A percentile compares a stretch with the other conserved stretches of the same genome.
Evolutionary conservation across 73 alveolate species (phyloP).

Genomic region (Stentor roeselii): DNA sequence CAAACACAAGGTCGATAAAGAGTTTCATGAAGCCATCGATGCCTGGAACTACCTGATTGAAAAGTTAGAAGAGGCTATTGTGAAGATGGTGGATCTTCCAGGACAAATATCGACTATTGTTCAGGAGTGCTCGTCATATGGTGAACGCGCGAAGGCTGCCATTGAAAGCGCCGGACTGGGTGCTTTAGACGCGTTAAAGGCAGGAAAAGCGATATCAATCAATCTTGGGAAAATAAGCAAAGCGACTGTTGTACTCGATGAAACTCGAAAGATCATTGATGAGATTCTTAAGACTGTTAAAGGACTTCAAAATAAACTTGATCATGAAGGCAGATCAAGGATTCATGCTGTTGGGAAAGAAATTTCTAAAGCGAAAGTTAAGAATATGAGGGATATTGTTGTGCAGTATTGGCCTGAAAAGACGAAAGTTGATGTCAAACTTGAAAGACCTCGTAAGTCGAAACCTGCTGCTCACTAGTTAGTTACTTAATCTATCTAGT

Average conservation of each 20-base stretch:
- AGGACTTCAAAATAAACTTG: background rate
- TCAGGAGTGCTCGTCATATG: background rate
- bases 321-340: background rate
- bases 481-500: too few relatives aligned
- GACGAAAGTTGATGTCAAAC: background rate
- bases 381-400: background rate
- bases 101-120: background rate
- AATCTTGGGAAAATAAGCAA: background rate
- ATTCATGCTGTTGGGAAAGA: background rate
- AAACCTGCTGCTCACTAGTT: too few relatives aligned
- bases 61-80: background rate
- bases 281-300: background rate
- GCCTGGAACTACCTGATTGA: constrained; percentile 22
- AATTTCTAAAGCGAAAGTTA: background rate
- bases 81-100: constrained; percentile 1
- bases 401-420: background rate
- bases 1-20: background rate
- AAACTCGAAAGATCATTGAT: background rate
- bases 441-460: background rate
- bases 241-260: background rate
- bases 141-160: background rate
- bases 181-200: background rate
- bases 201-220: background rate
- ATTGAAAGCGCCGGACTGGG: constrained; percentile 7
- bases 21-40: background rate